These are phyloP conservation scores for Scenedesmus sp. DNA, from an alignment of 163 green algal species.

Conservation along the genomic window DNA sequence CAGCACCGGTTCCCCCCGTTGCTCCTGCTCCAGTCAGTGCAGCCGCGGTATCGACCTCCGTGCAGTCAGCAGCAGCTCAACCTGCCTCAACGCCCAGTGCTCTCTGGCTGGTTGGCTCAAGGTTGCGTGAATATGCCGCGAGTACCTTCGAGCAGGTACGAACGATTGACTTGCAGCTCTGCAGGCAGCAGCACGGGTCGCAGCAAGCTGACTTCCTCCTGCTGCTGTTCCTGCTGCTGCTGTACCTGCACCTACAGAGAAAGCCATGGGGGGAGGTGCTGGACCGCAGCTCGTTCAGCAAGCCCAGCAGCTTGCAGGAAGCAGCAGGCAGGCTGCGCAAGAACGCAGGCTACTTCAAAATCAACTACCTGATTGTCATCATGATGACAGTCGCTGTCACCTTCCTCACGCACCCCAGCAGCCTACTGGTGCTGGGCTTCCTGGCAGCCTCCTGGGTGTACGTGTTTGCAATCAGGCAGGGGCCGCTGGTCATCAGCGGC, in stretches of 20 bases:
- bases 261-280: slow-evolving; percentile 90
- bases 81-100: slow-evolving; percentile 25
- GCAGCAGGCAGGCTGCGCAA: slow-evolving; percentile 79
- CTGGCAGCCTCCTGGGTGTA: slow-evolving; percentile 85
- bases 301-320: slow-evolving; percentile 79
- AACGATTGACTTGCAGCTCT: background rate
- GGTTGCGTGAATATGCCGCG: slow-evolving; percentile 42
- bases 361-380: slow-evolving; percentile 91
- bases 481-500: slow-evolving; percentile 80
- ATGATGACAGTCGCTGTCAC: slow-evolving; percentile 73
- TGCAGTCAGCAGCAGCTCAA: slow-evolving; percentile 14
- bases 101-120: slow-evolving; percentile 35
- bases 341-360: slow-evolving; percentile 90
- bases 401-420: slow-evolving; percentile 79
- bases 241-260: slow-evolving; percentile 61
- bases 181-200: background rate
- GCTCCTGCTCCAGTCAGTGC: background rate
- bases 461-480: slow-evolving; percentile 80
- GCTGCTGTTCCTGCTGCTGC: background rate
- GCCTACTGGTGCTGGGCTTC: slow-evolving; percentile 79
- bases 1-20: background rate
- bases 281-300: slow-evolving; percentile 82
- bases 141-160: slow-evolving; percentile 46
- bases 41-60: background rate
- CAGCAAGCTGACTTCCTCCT: background rate